Base-by-base conservation (phyloP, 352 stramenopile genomes). In the Phytophthora rubi region DNA sequence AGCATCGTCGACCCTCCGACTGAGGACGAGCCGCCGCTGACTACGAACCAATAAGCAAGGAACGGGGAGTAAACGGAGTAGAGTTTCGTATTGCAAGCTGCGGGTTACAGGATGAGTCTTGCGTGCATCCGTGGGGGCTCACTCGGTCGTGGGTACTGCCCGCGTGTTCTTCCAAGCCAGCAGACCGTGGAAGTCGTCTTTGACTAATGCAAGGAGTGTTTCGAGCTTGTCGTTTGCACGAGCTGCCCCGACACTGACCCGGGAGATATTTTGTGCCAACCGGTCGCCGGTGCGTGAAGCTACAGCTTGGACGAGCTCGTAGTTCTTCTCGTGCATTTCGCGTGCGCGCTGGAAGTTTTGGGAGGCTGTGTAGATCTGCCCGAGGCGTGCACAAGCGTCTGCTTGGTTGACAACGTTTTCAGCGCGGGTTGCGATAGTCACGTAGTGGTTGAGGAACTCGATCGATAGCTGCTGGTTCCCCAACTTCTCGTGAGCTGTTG, bases 321-420 rank as follows among this genome's bases (percentile, higher is more conserved):
- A 94, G 73, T 94, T 97, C 42, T 95, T 92, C 62, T 96, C 89
- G 68, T 95, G 94, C 79, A 95, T 97, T 62, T 96, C 85, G 1
- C 96, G 75, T 2, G 92, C 93, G 9, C 80, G 82, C 8, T 79
- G 70, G 61, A 94, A 95, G 54, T 97, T 89, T 39, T 90, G 84
- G 6, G 85, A 86, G 52, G 82, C 73, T 13, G 86, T 93, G 68
- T 94, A 95, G 55, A 97, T 94, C 35, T 93, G 80, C 0, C 92
- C 92, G 10, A 98, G 88, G 33, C 86, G 86, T 15, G 87, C 79
- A 45, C 90, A 98, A 1, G 91, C 91, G 33, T 96, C 88, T 0
- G 89, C 91, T 58, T 98, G 91, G 53, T 91, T 96, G n/a, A 69
- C 71, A 0, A 95, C 48, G 62, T 98, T 97, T 64, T 96, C 86